Evolutionary conservation across 176 grass and related monocot species (phyloP), one percentile per base, ranked within the genome.

Genomic region (Oryza longistaminata): DNA sequence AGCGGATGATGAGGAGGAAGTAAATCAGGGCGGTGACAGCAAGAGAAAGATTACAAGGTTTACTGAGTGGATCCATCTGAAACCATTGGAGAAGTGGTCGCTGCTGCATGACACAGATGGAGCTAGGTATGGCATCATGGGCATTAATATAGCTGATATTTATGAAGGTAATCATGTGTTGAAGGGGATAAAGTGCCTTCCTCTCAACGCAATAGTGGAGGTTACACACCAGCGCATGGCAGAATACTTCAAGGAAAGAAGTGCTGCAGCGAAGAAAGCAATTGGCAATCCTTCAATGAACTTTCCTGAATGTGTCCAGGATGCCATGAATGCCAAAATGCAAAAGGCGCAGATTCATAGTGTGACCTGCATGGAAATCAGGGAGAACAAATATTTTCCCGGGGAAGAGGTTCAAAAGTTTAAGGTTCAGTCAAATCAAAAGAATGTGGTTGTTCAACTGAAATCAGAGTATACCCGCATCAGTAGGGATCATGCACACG

Each of bases 41-140:
- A 73, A 73, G 9, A 33, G 22, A 25, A 62, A 83, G 3, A 48
- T 31, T 22, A 69, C 64, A 70, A 74, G 55, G 6, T 85, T 85
- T 37, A 77, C 73, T 58, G 64, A 77, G 14, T 69, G 82, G 82
- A 77, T 85, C 34, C 2, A 4, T 29, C 14, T 12, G 13, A 85
- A 85, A 85, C 62, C 73, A 77, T 42, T 58, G 82, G 64, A 85
- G 33, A 85, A 55, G 33, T 85, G 73, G 73, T 85, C 82, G 29
- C 15, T 77, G 33, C 16, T 67, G 1, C 50, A 85, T n/a, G 82
- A 77, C 10, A 15, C 31, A 0, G 2, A 58, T 10, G 73, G 62
- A 27, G 82, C 82, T 58, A 85, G 82, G 24, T 85, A 77, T 69
- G 31, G 73, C 22, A 27, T 85, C 64, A 85, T 85, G 82, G 64